Percentiles rank a stretch among this genome's conserved stretches.
phyloP scores from a whole-genome alignment of 306 rosid species.

The Cicer arietinum region DNA sequence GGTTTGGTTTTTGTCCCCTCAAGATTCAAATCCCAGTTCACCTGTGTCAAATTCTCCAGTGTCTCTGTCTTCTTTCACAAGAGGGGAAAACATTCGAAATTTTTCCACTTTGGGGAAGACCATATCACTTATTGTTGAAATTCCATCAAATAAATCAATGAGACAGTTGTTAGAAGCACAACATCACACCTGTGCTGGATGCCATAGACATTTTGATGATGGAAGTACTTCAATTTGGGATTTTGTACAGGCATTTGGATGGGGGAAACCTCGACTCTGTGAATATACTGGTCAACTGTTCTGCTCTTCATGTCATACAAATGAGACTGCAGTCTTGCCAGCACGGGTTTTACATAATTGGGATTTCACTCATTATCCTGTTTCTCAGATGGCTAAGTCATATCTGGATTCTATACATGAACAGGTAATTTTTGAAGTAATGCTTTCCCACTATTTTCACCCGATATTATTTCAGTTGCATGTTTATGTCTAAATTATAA shows the following conservation, averaged over 20 bases:
- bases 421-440: conserved; percentile 62
- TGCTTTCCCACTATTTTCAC: conserved; percentile 22
- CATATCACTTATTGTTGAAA: conserved; percentile 88
- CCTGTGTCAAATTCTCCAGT: conserved; percentile 48
- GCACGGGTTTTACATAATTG: conserved; percentile 95
- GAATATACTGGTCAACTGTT: conserved; percentile 92
- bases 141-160: conserved; percentile 72
- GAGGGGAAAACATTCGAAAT: conserved; percentile 48
- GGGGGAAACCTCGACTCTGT: conserved; percentile 96
- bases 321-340: conserved; percentile 90
- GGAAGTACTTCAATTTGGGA: conserved; percentile 75
- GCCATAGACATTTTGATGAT: conserved; percentile 88
- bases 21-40: conserved; percentile 68
- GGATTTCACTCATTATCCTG: conserved; percentile 81
- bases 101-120: conserved; percentile 79
- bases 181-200: conserved; percentile 89
- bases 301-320: conserved; percentile 92
- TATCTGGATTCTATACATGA: conserved; percentile 94
- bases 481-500: conserved; percentile 14
- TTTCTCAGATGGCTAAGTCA: conserved; percentile 94
- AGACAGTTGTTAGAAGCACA: conserved; percentile 92
- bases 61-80: conserved; percentile 49
- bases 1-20: conserved; percentile 84
- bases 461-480: conserved; percentile 24
- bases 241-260: conserved; percentile 89